Base-by-base conservation (phyloP, 2,329 filamentous ascomycete species). In the Aspergillus sp. region DNA sequence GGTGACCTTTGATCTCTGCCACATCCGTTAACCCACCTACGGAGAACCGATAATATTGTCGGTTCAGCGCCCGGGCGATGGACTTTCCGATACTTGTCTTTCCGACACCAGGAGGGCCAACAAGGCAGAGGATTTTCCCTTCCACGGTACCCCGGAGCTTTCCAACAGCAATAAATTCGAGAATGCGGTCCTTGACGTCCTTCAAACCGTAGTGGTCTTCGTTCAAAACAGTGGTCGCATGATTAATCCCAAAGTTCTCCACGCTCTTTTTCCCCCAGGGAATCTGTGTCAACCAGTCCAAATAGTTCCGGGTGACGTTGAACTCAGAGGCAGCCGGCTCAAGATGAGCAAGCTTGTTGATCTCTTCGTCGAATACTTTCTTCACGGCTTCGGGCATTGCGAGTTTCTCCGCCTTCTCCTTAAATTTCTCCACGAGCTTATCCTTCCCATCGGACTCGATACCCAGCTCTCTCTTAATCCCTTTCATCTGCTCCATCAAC, bases 401-500 rank as follows among this genome's bases (percentile, higher is more conserved):
- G 48, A 99, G 82, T 72, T 96, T 96, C 70, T 85, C 83, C 0
- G 91, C 92, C 81, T 96, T 97, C 70, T 97, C 93, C 76, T 91
- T 95, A 81, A 99, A 99, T 73, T 90, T 96, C 74, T 98, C 95
- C 1, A 99, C 90, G 12, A 99, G 82, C 78, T 98, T 98, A 70
- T 99, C 95, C 77, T 98, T 99, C 63, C 96, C 95, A 70, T 99
- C 95, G 5, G 91, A 96, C 73, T 99, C 96, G 53, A 99, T 91
- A 20, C 96, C 95, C 48, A 99, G 85, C 76, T 99, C 95, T 57
- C 95, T 85, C 57, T 91, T 89, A 70, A 99, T 99, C 24, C 93
- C 95, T 80, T 98, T 98, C 93, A 99, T 96, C 74, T 99, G 96
- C 76, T 99, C 95, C 91, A 96, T 96, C 47, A 99, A 80, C 90